phyloP scores from a whole-genome alignment of 768 basidiomycete species.

The Naganishia vaughanmartiniae region DNA sequence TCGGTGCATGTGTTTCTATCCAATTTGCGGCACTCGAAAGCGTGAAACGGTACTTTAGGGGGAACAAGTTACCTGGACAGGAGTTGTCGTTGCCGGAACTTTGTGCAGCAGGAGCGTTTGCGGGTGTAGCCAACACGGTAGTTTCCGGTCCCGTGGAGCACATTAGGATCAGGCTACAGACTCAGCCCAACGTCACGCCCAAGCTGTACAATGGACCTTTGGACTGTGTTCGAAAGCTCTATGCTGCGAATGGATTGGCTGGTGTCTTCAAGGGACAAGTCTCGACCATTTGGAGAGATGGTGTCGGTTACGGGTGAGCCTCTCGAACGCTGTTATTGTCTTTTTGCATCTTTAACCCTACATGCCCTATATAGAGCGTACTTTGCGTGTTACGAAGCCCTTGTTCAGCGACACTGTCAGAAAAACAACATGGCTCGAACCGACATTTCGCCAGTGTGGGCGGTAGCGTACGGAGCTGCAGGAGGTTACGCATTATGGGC shows the following conservation, averaged over 20 bases:
- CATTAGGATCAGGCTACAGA: conserved; percentile 92
- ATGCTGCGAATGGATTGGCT: conserved; percentile 66
- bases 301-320: conserved; percentile 51
- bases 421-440: conserved; percentile 56
- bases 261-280: conserved; percentile 92
- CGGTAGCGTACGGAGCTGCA: conserved; percentile 82
- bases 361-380: conserved; percentile 55
- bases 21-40: conserved; percentile 89
- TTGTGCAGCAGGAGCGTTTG: conserved; percentile 71
- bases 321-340: neutral
- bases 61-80: conserved; percentile 62
- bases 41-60: conserved; percentile 73
- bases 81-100: conserved; percentile 71
- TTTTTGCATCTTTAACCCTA: neutral
- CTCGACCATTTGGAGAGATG: conserved; percentile 69
- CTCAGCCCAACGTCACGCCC: conserved; percentile 70
- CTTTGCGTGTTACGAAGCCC: conserved; percentile 87
- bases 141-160: conserved; percentile 97
- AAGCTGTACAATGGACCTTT: conserved; percentile 76
- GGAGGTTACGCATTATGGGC: conserved; percentile 78
- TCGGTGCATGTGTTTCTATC: conserved; percentile 92
- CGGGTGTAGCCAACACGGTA: conserved; percentile 84
- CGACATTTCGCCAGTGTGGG: conserved; percentile 71
- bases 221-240: conserved; percentile 85
- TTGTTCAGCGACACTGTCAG: conserved; percentile 78